Base-by-base conservation (phyloP, 1,139 yeast species). In the Sugiyamaella xylanicola region DNA sequence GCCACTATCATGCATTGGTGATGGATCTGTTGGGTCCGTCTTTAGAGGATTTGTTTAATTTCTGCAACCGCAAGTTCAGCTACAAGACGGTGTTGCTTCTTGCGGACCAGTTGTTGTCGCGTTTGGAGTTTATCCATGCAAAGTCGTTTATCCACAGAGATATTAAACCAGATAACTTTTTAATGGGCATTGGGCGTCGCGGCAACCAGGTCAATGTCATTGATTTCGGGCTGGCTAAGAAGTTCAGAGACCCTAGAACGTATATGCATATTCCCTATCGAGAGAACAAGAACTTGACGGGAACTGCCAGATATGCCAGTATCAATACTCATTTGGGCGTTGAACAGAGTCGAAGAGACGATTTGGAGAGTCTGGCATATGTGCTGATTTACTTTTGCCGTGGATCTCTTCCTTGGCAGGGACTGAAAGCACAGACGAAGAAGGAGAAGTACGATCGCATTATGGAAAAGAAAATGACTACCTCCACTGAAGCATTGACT, bases 341-440 rank as follows among this genome's bases (percentile, higher is more conserved):
- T 65, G 99, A 93, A 73, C 99, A 93, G 74, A 85, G 91, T 60
- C 85, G 99, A 74, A 83, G 99, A 71, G 99, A 93, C 73, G 99
- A 93, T 73, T 82, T 93, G 74, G 99, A 93, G 75, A 86, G 95
- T 63, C 81, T 93, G 72, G 98, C 98, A 42, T 93, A 93, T 72
- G 98, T 93, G 45, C 83, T 93, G 68, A 90, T 93, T 67, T 93
- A 93, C 75, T 93, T 93, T 72, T 85, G 96, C 72, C 84, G 97
- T 61, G 99, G 99, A 41, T 88, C 95, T 20, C 79, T 93, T 68
- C 99, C 99, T 54, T 93, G 99, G 99, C 99, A 93, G 76, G 99
- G 99, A 13, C 82, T 93, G 67, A 91, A 91, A 72, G 99, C 99
- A 35, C 95, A 93, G 47, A 91, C 98, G 16, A 93, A 93, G 77